phyloP scores from a whole-genome alignment of 2,329 filamentous ascomycete species.

The Aspergillus sp. region DNA sequence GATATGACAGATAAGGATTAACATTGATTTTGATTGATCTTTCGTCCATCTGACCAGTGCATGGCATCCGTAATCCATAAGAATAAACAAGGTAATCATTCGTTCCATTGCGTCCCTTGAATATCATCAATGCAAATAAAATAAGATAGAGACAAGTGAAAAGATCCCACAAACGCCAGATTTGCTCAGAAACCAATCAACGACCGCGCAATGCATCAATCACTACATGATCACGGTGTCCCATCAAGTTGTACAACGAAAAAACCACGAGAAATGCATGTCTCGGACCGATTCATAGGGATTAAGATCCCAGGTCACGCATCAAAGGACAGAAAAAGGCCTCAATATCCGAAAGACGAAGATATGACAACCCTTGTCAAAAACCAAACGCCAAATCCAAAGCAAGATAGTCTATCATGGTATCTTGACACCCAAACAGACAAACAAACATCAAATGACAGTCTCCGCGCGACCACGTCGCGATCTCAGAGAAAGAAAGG shows the following conservation, averaged over 20 bases:
- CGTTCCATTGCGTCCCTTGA: neutral
- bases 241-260: neutral
- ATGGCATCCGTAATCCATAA: too few relatives aligned
- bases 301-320: neutral
- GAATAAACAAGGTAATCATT: too few relatives aligned
- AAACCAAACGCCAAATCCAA: slow-evolving; percentile 1
- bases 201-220: neutral
- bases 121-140: neutral
- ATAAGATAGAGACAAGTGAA: neutral
- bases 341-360: too few relatives aligned
- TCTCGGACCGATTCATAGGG: neutral
- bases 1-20: too few relatives aligned
- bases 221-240: neutral
- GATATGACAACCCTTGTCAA: too few relatives aligned
- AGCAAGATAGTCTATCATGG: slow-evolving; percentile 34
- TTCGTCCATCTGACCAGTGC: neutral
- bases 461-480: neutral
- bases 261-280: neutral
- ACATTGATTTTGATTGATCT: too few relatives aligned
- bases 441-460: slow-evolving; percentile 5
- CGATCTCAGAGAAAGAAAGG: slow-evolving; percentile 6
- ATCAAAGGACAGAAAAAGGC: neutral
- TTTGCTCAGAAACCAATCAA: neutral
- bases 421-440: slow-evolving; percentile 27
- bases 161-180: neutral